phyloP scores from a whole-genome alignment of 2,329 filamentous ascomycete genomes.

The Calonectria pauciramosa region DNA sequence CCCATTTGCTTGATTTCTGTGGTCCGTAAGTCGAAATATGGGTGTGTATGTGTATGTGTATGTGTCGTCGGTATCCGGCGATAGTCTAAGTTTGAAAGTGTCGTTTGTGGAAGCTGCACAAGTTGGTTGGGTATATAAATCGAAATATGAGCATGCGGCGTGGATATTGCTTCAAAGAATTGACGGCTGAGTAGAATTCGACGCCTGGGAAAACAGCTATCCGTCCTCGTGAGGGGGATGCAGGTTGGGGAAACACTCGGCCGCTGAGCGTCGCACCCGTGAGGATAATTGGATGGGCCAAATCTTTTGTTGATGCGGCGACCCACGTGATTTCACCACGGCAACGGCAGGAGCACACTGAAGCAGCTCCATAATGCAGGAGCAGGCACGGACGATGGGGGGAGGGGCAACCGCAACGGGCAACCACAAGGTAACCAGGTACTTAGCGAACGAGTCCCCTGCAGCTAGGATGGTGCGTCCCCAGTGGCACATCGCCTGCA shows the following conservation, averaged over 20 bases:
- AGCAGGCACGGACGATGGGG: slow-evolving; percentile 11
- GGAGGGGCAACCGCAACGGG: slow-evolving; percentile 22
- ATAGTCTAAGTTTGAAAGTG: slow-evolving; percentile 18
- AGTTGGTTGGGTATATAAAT: background rate
- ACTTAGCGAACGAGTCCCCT: slow-evolving; percentile 14
- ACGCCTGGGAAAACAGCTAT: background rate
- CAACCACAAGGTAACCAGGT: slow-evolving; percentile 17
- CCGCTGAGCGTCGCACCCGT: background rate
- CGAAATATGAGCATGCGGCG: background rate
- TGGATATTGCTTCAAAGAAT: background rate
- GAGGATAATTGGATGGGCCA: slow-evolving; percentile 16
- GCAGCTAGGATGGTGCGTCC: background rate
- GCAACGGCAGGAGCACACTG: slow-evolving; percentile 41
- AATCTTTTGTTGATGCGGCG: slow-evolving; percentile 44
- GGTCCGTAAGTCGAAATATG: background rate
- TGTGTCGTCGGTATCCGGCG: background rate
- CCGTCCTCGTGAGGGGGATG: slow-evolving; percentile 4
- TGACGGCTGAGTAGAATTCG: background rate
- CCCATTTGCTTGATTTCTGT: slow-evolving; percentile 41
- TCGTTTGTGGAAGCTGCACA: background rate
- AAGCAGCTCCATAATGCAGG: slow-evolving; percentile 7
- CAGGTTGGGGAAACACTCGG: background rate
- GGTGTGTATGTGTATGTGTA: background rate
- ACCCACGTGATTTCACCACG: slow-evolving; percentile 51
- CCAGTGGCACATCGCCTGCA: background rate